Base-by-base conservation (phyloP, 2,329 filamentous ascomycete species). In the Colletotrichum paranaense region DNA sequence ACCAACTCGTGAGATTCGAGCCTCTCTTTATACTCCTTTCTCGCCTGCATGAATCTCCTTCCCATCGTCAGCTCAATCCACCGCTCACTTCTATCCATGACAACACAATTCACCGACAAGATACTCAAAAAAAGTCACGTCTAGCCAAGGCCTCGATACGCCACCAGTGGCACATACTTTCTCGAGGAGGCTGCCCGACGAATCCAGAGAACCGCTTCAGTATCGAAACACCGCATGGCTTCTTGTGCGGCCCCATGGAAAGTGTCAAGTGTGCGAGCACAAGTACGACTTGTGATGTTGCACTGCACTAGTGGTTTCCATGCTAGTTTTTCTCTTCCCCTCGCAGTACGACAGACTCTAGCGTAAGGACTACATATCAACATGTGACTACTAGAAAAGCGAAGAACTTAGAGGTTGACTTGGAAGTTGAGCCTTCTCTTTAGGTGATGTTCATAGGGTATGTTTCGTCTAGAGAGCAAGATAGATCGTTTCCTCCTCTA, bases 121-220 rank as follows among this genome's bases (percentile, higher is more conserved):
- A 49, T 49, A 1, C 4, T 49, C 19, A 22, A n/a, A 11, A 26
- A 26, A 22, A 11, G 3, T 9, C 42, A n/a, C 3, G 19, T 56
- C 53, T 14, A 22, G 52, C 24, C 22, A 28, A 52, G 53, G 19
- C 26, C 65, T 28, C 22, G 26, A 46, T 26, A 28, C 65, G 59
- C 53, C 65, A 46, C 7, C n/a, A 42, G 66, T 72, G 26, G 38
- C 42, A 69, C 69, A 59, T 69, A 46, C 67, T 62, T 35, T 59
- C 32, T 32, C 49, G 42, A 24, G n/a, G n/a, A 53, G n/a, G 22
- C 30, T 28, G 56, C 42, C 46, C 56, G 62, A 63, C 42, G n/a
- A 5, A 32, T 26, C 11, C 58, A 42, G 26, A 42, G 66, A n/a
- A 56, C 32, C 46, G 9, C 52, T 22, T 5, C 38, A 9, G 28